Conservation (phyloP, 2,329 filamentous ascomycete species). For the Ciborinia camelliae region DNA sequence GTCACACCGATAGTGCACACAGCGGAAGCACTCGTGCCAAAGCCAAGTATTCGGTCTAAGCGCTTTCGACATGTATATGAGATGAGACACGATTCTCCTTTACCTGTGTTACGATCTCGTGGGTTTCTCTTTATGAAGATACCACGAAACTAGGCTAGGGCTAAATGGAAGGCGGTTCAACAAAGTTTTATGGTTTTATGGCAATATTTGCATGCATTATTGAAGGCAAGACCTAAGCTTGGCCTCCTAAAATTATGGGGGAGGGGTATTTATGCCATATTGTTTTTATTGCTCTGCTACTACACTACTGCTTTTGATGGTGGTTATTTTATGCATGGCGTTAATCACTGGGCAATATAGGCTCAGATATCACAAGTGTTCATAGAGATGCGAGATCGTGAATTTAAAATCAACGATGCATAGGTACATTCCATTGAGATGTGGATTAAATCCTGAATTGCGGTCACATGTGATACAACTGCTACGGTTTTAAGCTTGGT, state of each 20-base stretch:
- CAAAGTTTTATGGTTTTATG: slow-evolving; percentile 24
- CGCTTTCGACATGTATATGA: not conserved
- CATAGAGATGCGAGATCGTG: slow-evolving; percentile 16
- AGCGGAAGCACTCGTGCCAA: slow-evolving; percentile 92
- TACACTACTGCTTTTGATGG: slow-evolving; percentile 16
- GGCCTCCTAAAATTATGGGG: slow-evolving; percentile 12
- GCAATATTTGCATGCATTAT: slow-evolving; percentile 28
- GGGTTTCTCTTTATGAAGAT: not conserved
- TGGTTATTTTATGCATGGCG: slow-evolving; percentile 19
- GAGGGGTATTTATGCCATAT: slow-evolving; percentile 21
- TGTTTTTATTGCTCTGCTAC: slow-evolving; percentile 19
- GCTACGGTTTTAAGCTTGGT: not conserved
- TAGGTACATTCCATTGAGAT: not conserved
- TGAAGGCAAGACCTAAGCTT: slow-evolving; percentile 17
- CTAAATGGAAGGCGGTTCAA: slow-evolving; percentile 19
- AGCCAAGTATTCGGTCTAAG: slow-evolving; percentile 84
- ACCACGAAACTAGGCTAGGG: slow-evolving; percentile 10
- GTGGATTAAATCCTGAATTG: not conserved
- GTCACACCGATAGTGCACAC: slow-evolving; percentile 91
- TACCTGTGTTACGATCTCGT: slow-evolving; percentile 7
- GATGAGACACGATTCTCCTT: slow-evolving; percentile 16
- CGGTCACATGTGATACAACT: not conserved
- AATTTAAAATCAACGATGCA: slow-evolving; percentile 2
- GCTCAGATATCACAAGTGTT: slow-evolving; percentile 16
- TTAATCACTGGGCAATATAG: slow-evolving; percentile 20